phyloP scores from a whole-genome alignment of 768 basidiomycete species.

The Vararia minispora region DNA sequence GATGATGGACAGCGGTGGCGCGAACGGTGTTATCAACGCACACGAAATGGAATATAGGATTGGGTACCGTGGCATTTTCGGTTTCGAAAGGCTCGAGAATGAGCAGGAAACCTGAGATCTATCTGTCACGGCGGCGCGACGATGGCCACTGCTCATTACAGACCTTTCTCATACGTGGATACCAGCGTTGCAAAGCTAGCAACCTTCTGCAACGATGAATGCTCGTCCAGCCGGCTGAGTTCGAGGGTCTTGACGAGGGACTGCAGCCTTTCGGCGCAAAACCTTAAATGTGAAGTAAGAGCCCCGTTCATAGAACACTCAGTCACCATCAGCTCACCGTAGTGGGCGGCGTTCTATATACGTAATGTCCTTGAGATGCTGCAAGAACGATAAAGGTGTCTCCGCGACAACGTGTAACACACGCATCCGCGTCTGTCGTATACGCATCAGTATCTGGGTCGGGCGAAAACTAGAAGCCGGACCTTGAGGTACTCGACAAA shows the following conservation, averaged over 20 bases:
- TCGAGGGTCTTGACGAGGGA: conserved; percentile 91
- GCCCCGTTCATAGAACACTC: neutral
- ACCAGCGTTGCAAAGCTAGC: conserved; percentile 94
- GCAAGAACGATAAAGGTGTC: conserved; percentile 92
- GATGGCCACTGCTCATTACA: neutral
- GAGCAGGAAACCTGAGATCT: conserved; percentile 71
- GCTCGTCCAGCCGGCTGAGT: conserved; percentile 82
- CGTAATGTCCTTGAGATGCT: conserved; percentile 97
- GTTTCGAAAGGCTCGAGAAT: conserved; percentile 98
- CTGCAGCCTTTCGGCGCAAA: conserved; percentile 92
- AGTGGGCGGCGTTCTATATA: conserved; percentile 93
- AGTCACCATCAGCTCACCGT: conserved; percentile 40
- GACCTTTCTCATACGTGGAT: conserved; percentile 95
- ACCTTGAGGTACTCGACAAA: conserved; percentile 99
- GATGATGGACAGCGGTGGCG: conserved; percentile 5
- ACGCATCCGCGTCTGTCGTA: conserved; percentile 84
- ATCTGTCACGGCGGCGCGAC: neutral
- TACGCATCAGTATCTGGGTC: neutral
- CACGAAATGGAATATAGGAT: conserved; percentile 98
- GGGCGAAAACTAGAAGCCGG: conserved; percentile 3
- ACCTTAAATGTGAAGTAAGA: conserved; percentile 35
- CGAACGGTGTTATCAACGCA: conserved; percentile 24
- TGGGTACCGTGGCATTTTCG: conserved; percentile 95
- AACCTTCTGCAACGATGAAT: conserved; percentile 86
- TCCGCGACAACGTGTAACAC: conserved; percentile 99